Evolutionary conservation across 2,329 filamentous ascomycete genomes (phyloP), one percentile per base, ranked within the genome.

Genomic region (Teratosphaeria zuluensis): DNA sequence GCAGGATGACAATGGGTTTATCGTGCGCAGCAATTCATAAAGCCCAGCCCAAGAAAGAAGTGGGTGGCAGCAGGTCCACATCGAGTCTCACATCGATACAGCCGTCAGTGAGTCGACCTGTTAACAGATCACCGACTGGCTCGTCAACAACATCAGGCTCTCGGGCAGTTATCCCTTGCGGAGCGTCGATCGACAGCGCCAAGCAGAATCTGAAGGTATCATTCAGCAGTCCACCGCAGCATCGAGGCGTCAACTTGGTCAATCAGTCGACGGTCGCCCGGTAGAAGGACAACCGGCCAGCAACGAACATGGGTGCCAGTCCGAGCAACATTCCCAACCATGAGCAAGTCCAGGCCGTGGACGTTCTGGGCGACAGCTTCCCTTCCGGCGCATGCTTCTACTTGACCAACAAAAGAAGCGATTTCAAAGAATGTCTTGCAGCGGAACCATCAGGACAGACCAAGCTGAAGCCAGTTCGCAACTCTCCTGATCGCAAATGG

Each of bases 261-360:
- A 28, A 2, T 28, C 24, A 28, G 24, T 28, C 24, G 24, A 28
- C 24, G 24, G 4, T 28, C 24, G 24, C 4, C 24, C 24, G 24
- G 24, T 28, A 28, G 24, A 28, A 28, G 24, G 24, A 28, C 24
- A 28, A 28, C 2, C 24, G 24, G 16, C 42, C 42, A n/a, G 5
- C 42, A n/a, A 48, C 42, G 42, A 42, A 33, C 6, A 61, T 53
- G 53, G 58, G 57, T 53, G 53, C 61, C 21, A 21, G 55, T 31
- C 57, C 59, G 8, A 63, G 61, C 51, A 42, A 56, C 19, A 58
- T 63, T 14, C 56, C 59, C 1, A 57, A 58, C 32, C 59, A 63
- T 11, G 56, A 57, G 12, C 21, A 56, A 54, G 56, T 54, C 8
- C 48, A 53, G 19, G 55, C 54, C 53, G 9, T 59, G 4, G 61